Evolutionary conservation across 73 alveolate species (phyloP), one percentile per base, ranked within the genome.

Genomic region (Paramecium tetraurelia): DNA sequence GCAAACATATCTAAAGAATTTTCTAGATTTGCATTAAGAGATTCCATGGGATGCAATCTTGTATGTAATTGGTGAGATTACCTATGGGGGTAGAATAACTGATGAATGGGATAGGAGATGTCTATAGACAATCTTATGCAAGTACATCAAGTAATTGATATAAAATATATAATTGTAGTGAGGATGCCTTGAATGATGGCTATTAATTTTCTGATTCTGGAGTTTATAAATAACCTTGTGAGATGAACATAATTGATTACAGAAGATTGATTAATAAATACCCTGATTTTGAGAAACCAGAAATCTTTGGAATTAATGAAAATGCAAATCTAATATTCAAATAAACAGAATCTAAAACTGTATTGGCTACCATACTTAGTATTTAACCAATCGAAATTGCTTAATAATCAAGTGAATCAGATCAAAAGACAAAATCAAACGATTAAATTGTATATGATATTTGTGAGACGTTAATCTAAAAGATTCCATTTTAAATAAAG

Each of bases 71-170:
- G 99, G 99, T 63, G 99, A 98, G 48, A 98, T 97, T 40, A 97
- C 97, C 35, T 98, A 98, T 95, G 99, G 99, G 18, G 99, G 99
- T 21, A 93, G 99, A 86, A 99, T 98, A 7, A 98, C 99, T 7
- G 99, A 98, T 94, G 98, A 96, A 70, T 94, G 97, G 89, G 99
- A 98, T 93, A 95, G 99, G 92, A 95, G 98, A 48, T 95, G 98
- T 72, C 92, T 98, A 85, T 96, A 95, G 96, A 95, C 97, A 86
- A 97, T 98, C 38, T 95, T 98, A 20, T 58, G 92, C 18, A 95
- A 95, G 58, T 98, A 95, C 94, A 83, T 63, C 46, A 63, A 63
- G 84, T 63, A 63, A 63, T 22, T 24, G n/a, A 2, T 7, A 63
- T 12, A 48, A 27, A 0, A 27, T 29, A 27, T 63, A 10, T 7